phyloP scores from a whole-genome alignment of 1,139 yeast species.

The Kodamaea fungicola region DNA sequence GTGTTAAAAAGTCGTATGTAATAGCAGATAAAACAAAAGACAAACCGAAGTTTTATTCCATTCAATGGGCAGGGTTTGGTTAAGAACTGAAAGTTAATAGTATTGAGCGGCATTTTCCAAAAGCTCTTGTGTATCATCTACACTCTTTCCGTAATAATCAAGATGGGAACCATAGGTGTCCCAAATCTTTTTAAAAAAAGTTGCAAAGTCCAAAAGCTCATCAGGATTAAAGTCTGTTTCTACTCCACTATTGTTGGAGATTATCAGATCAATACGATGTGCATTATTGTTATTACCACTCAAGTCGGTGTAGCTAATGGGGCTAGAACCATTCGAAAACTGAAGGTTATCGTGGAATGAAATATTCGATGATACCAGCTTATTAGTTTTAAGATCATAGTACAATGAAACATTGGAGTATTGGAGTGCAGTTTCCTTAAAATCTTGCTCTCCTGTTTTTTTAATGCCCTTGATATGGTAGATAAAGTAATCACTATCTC shows the following conservation, averaged over 20 bases:
- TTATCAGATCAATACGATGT: too few species aligned
- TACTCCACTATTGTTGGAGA: too few species aligned
- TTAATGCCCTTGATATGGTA: conserved; percentile 2
- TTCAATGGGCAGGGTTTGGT: conserved; percentile 86
- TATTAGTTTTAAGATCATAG: too few species aligned
- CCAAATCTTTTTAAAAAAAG: not conserved
- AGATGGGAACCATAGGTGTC: not conserved
- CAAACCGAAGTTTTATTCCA: conserved; percentile 27
- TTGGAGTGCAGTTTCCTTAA: not conserved
- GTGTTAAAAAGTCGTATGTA: conserved; percentile 85
- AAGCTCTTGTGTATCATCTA: not conserved
- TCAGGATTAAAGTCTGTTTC: not conserved
- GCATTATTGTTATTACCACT: too few species aligned
- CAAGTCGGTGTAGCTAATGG: too few species aligned
- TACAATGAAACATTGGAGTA: too few species aligned
- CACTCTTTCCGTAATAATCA: not conserved
- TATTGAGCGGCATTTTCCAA: not conserved
- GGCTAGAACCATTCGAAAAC: too few species aligned
- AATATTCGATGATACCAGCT: too few species aligned
- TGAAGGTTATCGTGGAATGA: too few species aligned
- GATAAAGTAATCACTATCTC: not conserved
- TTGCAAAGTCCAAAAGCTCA: not conserved
- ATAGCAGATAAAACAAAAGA: conserved; percentile 43
- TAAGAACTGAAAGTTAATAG: conserved; percentile 15
- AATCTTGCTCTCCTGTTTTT: not conserved